A percentile compares a stretch with the other conserved stretches of the same genome.
Evolutionary conservation across 176 grass and related monocot genomes (phyloP).

Genomic region (Elaeis guineensis): DNA sequence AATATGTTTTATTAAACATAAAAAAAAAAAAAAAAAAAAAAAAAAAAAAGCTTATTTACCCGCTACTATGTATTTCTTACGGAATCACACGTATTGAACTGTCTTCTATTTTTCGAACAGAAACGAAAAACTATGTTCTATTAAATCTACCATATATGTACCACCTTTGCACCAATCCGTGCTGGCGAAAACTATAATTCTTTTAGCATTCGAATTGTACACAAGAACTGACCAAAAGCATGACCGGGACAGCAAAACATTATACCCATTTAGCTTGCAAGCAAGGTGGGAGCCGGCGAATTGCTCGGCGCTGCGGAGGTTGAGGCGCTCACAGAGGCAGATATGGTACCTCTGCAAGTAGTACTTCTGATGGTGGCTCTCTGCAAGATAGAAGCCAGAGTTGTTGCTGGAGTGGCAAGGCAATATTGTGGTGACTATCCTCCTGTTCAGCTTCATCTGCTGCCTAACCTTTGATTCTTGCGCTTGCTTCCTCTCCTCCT

Average conservation of each 20-base stretch:
- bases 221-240: background rate
- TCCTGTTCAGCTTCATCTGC: conserved; percentile 19
- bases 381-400: background rate
- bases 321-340: background rate
- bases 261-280: conserved; percentile 21
- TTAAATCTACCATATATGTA: no score
- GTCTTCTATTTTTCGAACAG: no score
- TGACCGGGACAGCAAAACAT: background rate
- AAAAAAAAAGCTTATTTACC: no score
- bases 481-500: conserved; percentile 7
- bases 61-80: no score
- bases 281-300: conserved; percentile 10
- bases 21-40: no score
- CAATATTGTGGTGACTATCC: conserved; percentile 15
- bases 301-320: conserved; percentile 13
- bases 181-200: no score
- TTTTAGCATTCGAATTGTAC: no score
- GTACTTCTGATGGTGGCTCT: conserved; percentile 14
- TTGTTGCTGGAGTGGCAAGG: background rate
- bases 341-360: conserved; percentile 4
- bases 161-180: no score
- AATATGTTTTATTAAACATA: no score
- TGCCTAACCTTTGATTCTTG: conserved; percentile 10
- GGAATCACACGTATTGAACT: no score
- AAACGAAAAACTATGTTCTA: no score